phyloP scores from a whole-genome alignment of 495 filamentous ascomycete genomes.

The Monascus purpureus region DNA sequence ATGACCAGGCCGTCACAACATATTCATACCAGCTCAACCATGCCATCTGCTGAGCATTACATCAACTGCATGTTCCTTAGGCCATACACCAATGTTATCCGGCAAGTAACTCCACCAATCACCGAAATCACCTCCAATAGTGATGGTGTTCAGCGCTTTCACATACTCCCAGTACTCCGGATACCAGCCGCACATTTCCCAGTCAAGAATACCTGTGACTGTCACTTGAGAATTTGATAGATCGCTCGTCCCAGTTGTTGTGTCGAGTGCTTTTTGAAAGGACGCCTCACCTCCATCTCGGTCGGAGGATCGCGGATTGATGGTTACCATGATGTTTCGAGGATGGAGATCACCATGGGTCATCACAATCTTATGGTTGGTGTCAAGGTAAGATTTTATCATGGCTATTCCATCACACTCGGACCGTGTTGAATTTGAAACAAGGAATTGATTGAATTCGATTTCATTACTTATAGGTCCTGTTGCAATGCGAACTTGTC shows the following conservation, averaged over 20 bases:
- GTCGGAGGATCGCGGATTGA: not conserved
- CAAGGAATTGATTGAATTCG: conserved; percentile 10
- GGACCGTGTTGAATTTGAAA: conserved; percentile 1
- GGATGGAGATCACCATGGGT: conserved; percentile 12
- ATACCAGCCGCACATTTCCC: conserved; percentile 24
- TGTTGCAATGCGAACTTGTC: conserved; percentile 4
- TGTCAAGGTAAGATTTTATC: conserved; percentile 3
- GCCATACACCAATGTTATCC: conserved; percentile 3
- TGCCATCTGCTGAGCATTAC: conserved; percentile 2
- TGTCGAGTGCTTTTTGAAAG: not conserved
- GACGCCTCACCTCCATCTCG: not conserved
- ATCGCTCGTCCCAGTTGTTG: not conserved
- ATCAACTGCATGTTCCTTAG: conserved; percentile 6
- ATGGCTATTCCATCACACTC: conserved; percentile 5
- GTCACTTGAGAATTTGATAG: conserved; percentile 3
- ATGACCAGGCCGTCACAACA: too few relatives aligned
- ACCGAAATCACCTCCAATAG: conserved; percentile 3
- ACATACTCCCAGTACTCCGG: conserved; percentile 26
- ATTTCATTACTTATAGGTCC: conserved; percentile 5
- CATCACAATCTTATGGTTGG: conserved; percentile 7
- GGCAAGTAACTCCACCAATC: conserved; percentile 12
- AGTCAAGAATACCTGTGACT: conserved; percentile 15
- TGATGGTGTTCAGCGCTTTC: conserved; percentile 11
- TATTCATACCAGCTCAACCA: not conserved
- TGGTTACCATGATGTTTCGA: conserved; percentile 7